phyloP scores from a whole-genome alignment of 305 asterid species.

The Rubia tinctorum region DNA sequence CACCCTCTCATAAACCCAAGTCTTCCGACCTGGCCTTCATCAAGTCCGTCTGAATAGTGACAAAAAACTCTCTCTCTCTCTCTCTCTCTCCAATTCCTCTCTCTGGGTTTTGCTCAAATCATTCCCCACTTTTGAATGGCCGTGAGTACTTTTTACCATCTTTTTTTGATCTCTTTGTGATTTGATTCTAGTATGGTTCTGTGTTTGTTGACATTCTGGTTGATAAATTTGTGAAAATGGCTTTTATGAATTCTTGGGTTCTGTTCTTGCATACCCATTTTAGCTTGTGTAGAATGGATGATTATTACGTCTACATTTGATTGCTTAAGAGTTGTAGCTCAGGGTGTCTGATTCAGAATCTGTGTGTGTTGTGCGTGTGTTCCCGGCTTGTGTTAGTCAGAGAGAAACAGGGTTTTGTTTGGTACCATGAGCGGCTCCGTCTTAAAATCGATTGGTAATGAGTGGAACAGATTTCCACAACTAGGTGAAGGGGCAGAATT shows the following conservation, averaged over 20 bases:
- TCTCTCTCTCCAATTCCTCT: not conserved
- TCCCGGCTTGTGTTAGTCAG: too few species aligned
- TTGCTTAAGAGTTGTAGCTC: not conserved
- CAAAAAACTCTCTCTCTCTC: conserved; percentile 7
- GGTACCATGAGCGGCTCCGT: too few species aligned
- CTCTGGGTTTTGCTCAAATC: conserved; percentile 13
- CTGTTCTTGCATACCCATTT: not conserved
- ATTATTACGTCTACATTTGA: not conserved
- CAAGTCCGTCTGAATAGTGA: conserved; percentile 16
- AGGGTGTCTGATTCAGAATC: not conserved
- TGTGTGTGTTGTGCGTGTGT: not conserved
- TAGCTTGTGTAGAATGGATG: not conserved
- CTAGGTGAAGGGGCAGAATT: not conserved
- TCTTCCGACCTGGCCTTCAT: not conserved
- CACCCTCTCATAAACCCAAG: conserved; percentile 14
- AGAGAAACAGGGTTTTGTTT: too few species aligned
- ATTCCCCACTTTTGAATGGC: conserved; percentile 1
- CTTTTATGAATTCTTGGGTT: not conserved
- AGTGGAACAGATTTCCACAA: not conserved
- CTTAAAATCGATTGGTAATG: not conserved
- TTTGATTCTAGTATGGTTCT: not conserved
- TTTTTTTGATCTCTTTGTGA: conserved; percentile 14
- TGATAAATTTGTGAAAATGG: not conserved
- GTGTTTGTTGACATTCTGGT: not conserved
- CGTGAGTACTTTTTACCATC: conserved; percentile 13